phyloP scores from a whole-genome alignment of 2,329 filamentous ascomycete genomes.

The Cephalotrichum gorgonifer region DNA sequence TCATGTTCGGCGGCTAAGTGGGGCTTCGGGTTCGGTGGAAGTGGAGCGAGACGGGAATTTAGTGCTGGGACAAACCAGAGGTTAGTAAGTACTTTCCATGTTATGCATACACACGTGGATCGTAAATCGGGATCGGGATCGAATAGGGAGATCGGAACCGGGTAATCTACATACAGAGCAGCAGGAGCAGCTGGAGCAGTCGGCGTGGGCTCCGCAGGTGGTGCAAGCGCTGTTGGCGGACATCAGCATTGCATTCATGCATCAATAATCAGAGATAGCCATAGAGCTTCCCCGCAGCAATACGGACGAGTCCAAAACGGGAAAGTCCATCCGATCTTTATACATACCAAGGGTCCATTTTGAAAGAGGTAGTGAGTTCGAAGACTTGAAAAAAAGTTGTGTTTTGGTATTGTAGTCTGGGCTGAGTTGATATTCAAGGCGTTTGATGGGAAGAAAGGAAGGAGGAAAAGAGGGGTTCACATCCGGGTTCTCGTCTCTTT shows the following conservation, averaged over 20 bases:
- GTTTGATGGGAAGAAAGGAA: not conserved
- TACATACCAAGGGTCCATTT: conserved; percentile 4
- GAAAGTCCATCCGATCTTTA: too few species aligned
- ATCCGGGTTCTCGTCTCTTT: not conserved
- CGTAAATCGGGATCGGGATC: not conserved
- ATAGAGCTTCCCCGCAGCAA: too few species aligned
- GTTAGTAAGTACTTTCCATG: too few species aligned
- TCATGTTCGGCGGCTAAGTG: too few species aligned
- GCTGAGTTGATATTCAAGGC: not conserved
- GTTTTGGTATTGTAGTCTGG: not conserved
- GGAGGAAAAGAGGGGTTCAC: not conserved
- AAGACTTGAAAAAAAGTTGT: not conserved
- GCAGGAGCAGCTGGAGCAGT: conserved; percentile 3
- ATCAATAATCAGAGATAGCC: too few species aligned
- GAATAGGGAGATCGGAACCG: too few species aligned
- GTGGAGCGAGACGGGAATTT: too few species aligned
- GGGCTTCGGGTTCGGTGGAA: not conserved
- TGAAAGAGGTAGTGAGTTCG: not conserved
- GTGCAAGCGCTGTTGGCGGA: not conserved
- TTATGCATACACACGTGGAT: not conserved
- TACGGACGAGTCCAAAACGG: too few species aligned
- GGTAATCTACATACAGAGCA: conserved; percentile 1
- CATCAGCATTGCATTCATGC: too few species aligned
- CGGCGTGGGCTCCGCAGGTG: conserved; percentile 1
- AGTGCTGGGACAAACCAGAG: not conserved